phyloP scores from a whole-genome alignment of 2,329 filamentous ascomycete species.

The Calonectria henricotiae region DNA sequence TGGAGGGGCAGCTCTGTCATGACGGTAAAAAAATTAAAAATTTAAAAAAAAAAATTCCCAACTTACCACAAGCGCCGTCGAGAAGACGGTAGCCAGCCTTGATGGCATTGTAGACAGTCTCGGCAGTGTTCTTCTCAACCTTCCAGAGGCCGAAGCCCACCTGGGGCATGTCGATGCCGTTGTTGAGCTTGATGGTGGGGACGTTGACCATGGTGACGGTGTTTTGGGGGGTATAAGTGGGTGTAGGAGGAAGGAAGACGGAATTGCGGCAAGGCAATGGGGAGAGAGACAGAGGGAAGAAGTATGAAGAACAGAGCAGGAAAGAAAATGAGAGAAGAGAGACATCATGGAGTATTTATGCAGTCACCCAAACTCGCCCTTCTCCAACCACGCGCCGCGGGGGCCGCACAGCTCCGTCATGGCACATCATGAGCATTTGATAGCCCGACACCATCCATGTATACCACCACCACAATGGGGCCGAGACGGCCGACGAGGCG shows the following conservation, averaged over 20 bases:
- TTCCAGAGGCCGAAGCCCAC: constrained; percentile 90
- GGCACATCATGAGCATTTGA: constrained; percentile 36
- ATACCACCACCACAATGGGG: constrained; percentile 23
- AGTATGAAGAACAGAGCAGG: constrained; percentile 24
- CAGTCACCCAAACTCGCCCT: constrained; percentile 17
- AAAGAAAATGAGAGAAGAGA: constrained; percentile 14
- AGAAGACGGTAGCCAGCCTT: constrained; percentile 75
- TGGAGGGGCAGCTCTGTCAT: constrained; percentile 33
- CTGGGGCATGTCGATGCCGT: constrained; percentile 80
- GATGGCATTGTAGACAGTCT: constrained; percentile 84
- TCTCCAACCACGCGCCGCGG: constrained; percentile 22
- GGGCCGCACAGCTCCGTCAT: constrained; percentile 40
- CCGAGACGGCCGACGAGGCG: constrained; percentile 22
- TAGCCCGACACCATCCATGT: constrained; percentile 48
- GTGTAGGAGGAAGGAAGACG: constrained; percentile 18
- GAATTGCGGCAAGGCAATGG: constrained; percentile 15
- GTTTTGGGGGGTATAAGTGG: constrained; percentile 35
- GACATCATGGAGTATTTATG: constrained; percentile 40
- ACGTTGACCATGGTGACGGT: constrained; percentile 57
- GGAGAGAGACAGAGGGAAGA: constrained; percentile 25
- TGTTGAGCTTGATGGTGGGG: constrained; percentile 74
- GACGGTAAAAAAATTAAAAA: constrained; percentile 6
- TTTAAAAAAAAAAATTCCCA: not conserved
- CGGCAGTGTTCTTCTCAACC: constrained; percentile 81
- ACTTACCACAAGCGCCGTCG: constrained; percentile 74